Percentiles rank a stretch among this genome's conserved stretches.
phyloP scores from a whole-genome alignment of 345 rosid species.

The Turnera subulata region DNA sequence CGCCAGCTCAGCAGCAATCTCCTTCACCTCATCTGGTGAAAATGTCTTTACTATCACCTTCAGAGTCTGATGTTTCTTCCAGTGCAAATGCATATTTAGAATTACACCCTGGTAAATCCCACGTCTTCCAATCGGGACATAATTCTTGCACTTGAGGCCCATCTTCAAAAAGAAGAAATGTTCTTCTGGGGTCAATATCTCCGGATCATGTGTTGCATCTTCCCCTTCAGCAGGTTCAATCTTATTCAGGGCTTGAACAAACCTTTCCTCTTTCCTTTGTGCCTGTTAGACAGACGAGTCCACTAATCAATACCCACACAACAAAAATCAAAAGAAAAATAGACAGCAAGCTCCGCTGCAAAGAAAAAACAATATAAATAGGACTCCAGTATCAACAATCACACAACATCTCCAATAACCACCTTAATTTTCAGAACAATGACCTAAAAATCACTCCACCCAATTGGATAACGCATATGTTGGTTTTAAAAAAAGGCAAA shows the following conservation, averaged over 20 bases:
- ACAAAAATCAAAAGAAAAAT: neutral
- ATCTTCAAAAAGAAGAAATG: constrained; percentile 83
- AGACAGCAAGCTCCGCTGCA: neutral
- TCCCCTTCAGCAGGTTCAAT: constrained; percentile 72
- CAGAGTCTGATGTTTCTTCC: constrained; percentile 96
- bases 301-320: constrained; percentile 3
- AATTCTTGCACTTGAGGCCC: constrained; percentile 89
- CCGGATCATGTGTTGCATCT: constrained; percentile 79
- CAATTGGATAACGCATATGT: too few relatives aligned
- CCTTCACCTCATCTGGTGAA: constrained; percentile 79
- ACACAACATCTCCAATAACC: too few relatives aligned
- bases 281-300: constrained; percentile 44
- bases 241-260: constrained; percentile 64
- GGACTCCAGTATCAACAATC: too few relatives aligned
- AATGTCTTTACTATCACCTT: constrained; percentile 85
- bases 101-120: constrained; percentile 96
- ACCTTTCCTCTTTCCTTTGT: constrained; percentile 69
- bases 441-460: too few relatives aligned
- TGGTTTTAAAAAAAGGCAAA: too few relatives aligned
- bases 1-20: constrained; percentile 80
- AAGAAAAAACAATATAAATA: too few relatives aligned
- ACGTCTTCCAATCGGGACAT: constrained; percentile 88
- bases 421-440: too few relatives aligned
- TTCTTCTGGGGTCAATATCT: constrained; percentile 92
- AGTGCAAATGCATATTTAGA: constrained; percentile 96